Base-by-base conservation (phyloP, 2,329 filamentous ascomycete genomes). In the Knufia fluminis region DNA sequence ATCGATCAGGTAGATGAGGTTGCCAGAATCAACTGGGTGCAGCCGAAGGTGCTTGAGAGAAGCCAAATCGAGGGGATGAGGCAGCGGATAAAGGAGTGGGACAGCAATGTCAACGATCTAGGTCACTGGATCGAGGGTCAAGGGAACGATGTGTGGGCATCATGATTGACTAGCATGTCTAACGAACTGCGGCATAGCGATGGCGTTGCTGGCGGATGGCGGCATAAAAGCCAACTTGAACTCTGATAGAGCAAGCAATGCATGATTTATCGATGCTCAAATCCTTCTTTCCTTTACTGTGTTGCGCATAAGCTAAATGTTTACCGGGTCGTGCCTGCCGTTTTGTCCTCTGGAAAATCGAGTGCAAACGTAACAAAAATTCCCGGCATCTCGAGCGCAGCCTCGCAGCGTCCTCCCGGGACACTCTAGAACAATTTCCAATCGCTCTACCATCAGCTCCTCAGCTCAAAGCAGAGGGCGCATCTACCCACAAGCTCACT, bases 1-100 rank as follows among this genome's bases (percentile, higher is more conserved):
- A 97, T 98, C 61, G 92, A 98, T 67, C 91, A 98, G 71, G 92
- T 98, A 26, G 88, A 88, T 42, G 84, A 90, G 68, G 82, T 97
- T 58, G 92, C 92, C 38, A 82, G 90, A 65, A 96, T 98, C 69
- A 91, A 91, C 62, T 98, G 92, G 92, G 92, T 98, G 52, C 92
- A 98, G 72, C 92, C 92, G 19, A 97, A 97, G 78, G 90, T 98
- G 26, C 72, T 98, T 58, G 92, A 97, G 67, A 88, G 90, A 81
- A 82, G 81, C 68, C 92, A 97, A 74, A 95, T 98, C 60, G 86
- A 85, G 62, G 86, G 83, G 62, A 96, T 98, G 91, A 80, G 87
- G 61, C 76, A 80, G 63, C 77, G 92, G 60, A 71, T 98, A 63
- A 83, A 85, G 65, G 91, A 98, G 62, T 98, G 92, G 92, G 90